Percentiles rank a stretch among this genome's conserved stretches.
These are phyloP conservation scores for Sabuloglossum arenarium DNA, from an alignment of 495 filamentous ascomycete genomes.

Conservation along the genomic window DNA sequence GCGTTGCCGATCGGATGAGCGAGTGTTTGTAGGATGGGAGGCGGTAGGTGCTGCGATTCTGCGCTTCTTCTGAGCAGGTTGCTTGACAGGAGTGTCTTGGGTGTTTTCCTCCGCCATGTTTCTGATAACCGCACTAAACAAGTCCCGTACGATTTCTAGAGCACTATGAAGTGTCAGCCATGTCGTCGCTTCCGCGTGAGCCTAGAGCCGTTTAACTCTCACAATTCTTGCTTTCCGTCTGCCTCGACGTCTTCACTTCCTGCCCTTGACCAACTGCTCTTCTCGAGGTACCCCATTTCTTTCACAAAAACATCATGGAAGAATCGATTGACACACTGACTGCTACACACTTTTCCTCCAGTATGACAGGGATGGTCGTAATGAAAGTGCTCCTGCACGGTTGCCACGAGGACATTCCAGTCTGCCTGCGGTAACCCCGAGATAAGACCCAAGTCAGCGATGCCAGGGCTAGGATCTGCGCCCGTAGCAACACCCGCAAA, in stretches of 20 bases:
- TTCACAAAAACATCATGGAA: neutral
- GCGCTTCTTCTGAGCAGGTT: neutral
- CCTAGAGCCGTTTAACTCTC: neutral
- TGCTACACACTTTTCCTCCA: slow-evolving; percentile 19
- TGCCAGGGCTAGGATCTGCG: slow-evolving; percentile 19
- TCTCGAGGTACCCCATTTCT: slow-evolving; percentile 1
- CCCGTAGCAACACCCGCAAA: neutral
- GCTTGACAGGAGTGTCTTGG: neutral
- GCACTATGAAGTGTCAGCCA: neutral
- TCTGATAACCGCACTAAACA: neutral
- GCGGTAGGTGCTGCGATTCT: neutral
- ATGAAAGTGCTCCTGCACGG: slow-evolving; percentile 27
- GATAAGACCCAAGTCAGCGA: slow-evolving; percentile 24
- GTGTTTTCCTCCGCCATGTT: neutral
- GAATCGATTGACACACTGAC: slow-evolving; percentile 2
- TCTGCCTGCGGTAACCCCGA: slow-evolving; percentile 25
- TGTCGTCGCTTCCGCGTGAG: neutral
- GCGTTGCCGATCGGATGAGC: neutral
- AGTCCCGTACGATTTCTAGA: neutral
- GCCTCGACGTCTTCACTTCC: neutral
- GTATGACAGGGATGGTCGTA: slow-evolving; percentile 14
- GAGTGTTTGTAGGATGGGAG: neutral
- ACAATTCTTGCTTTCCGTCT: neutral
- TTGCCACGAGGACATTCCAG: slow-evolving; percentile 25
- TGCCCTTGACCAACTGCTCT: neutral